Evolutionary conservation across 192 early-diverging fungal species (phyloP).

Genomic region (Cetraspora pellucida): DNA sequence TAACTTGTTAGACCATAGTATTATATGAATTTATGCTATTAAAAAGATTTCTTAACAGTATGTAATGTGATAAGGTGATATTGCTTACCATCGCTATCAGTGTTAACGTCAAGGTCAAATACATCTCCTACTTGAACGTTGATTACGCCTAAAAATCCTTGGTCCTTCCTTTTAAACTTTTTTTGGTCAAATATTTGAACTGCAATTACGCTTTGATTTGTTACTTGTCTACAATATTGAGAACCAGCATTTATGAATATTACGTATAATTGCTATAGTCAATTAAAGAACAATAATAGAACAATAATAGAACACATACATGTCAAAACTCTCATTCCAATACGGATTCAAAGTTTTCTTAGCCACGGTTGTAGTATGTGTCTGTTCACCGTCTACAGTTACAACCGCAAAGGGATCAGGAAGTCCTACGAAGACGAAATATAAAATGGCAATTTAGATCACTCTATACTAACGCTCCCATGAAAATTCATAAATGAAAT

Average conservation of each 20-base stretch:
- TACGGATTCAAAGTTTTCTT: slow-evolving; percentile 93
- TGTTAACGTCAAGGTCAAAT: slow-evolving; percentile 77
- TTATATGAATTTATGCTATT: background rate
- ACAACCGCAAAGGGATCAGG: slow-evolving; percentile 98
- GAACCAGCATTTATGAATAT: background rate
- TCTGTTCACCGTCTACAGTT: slow-evolving; percentile 95
- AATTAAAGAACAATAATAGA: slow-evolving; percentile 8
- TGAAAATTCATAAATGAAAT: background rate
- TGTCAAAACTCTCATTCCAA: slow-evolving; percentile 92
- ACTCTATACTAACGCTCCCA: background rate
- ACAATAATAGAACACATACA: slow-evolving; percentile 49
- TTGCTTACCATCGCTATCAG: slow-evolving; percentile 67
- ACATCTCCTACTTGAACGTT: slow-evolving; percentile 83
- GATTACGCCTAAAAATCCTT: slow-evolving; percentile 90
- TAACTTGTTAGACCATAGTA: background rate
- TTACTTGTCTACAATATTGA: slow-evolving; percentile 57
- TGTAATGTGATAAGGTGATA: background rate
- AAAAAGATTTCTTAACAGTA: background rate
- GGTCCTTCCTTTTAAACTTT: slow-evolving; percentile 90
- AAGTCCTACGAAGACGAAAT: slow-evolving; percentile 48
- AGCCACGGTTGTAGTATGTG: slow-evolving; percentile 83
- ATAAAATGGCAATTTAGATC: background rate
- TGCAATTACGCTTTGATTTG: slow-evolving; percentile 77
- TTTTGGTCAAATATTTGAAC: slow-evolving; percentile 98
- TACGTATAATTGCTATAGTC: background rate